These are phyloP conservation scores for Chrysosporium keratinophilum DNA, from an alignment of 2,329 filamentous ascomycete species.

Conservation along the genomic window DNA sequence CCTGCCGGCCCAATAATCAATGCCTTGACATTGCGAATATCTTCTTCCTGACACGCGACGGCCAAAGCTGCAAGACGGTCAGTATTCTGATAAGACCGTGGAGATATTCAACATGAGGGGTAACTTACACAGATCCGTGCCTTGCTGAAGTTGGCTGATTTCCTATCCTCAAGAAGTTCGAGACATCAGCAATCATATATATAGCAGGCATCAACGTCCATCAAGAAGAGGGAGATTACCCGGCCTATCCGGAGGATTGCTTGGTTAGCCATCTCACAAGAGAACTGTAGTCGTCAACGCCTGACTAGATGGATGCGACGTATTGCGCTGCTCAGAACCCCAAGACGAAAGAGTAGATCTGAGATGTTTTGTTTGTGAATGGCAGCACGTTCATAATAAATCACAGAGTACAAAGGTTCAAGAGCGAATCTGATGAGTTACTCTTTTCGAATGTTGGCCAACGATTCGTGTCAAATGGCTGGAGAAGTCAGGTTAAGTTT, in stretches of 20 bases:
- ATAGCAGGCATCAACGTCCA: not conserved
- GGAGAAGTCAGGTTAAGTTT: not conserved
- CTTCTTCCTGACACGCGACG: slow-evolving; percentile 74
- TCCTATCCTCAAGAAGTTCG: slow-evolving; percentile 46
- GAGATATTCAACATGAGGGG: not conserved
- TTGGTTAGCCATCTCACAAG: slow-evolving; percentile 62
- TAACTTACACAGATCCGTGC: slow-evolving; percentile 66
- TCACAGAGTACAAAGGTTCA: not conserved
- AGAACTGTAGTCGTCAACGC: not conserved
- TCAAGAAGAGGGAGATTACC: slow-evolving; percentile 39
- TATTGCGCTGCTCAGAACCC: not conserved
- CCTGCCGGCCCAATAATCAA: slow-evolving; percentile 87
- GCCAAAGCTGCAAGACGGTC: slow-evolving; percentile 55
- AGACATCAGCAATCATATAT: slow-evolving; percentile 15
- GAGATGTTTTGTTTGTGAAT: not conserved
- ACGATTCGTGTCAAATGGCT: no score
- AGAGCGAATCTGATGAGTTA: not conserved
- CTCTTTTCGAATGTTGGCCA: not conserved
- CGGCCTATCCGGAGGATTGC: slow-evolving; percentile 80
- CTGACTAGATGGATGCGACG: not conserved
- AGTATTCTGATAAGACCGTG: slow-evolving; percentile 14
- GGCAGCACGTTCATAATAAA: not conserved
- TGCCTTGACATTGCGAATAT: slow-evolving; percentile 78
- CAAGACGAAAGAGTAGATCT: not conserved
- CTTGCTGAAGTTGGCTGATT: slow-evolving; percentile 73